Conservation (phyloP, 2,329 filamentous ascomycete species). For the Paracoccidioides lutzii region DNA sequence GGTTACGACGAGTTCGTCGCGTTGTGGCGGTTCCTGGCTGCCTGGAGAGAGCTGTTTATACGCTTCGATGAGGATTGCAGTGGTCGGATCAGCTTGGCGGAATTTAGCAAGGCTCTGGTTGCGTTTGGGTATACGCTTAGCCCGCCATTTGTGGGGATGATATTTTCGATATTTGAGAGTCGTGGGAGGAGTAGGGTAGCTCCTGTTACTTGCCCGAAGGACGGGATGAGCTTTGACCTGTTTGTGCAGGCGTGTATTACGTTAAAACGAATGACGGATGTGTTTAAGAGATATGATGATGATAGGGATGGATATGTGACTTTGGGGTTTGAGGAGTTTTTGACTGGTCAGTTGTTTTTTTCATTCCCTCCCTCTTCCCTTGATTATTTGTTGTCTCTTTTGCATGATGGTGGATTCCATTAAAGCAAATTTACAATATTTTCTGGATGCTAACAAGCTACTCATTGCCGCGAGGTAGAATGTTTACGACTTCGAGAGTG, state of each 20-base stretch:
- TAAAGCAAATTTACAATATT: background rate
- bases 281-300: slow-evolving; percentile 97
- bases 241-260: slow-evolving; percentile 97
- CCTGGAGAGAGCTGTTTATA: slow-evolving; percentile 90
- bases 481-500: slow-evolving; percentile 7
- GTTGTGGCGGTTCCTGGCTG: slow-evolving; percentile 87
- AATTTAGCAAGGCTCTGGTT: slow-evolving; percentile 82
- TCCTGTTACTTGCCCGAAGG: slow-evolving; percentile 30
- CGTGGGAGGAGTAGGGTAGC: slow-evolving; percentile 31
- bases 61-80: slow-evolving; percentile 80
- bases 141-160: slow-evolving; percentile 64
- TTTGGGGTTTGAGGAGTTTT: slow-evolving; percentile 67
- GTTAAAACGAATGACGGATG: slow-evolving; percentile 96
- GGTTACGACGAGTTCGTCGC: slow-evolving; percentile 94
- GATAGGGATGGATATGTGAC: slow-evolving; percentile 90
- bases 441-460: background rate
- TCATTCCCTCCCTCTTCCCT: background rate
- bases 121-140: slow-evolving; percentile 89
- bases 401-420: too few relatives aligned
- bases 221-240: slow-evolving; percentile 80
- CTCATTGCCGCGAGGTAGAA: background rate
- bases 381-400: background rate
- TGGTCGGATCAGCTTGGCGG: slow-evolving; percentile 71
- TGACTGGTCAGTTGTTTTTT: slow-evolving; percentile 40
- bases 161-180: slow-evolving; percentile 81